Evolutionary conservation across 2,329 filamentous ascomycete genomes (phyloP), one percentile per base, ranked within the genome.

Genomic region (Fusarium marasasianum): DNA sequence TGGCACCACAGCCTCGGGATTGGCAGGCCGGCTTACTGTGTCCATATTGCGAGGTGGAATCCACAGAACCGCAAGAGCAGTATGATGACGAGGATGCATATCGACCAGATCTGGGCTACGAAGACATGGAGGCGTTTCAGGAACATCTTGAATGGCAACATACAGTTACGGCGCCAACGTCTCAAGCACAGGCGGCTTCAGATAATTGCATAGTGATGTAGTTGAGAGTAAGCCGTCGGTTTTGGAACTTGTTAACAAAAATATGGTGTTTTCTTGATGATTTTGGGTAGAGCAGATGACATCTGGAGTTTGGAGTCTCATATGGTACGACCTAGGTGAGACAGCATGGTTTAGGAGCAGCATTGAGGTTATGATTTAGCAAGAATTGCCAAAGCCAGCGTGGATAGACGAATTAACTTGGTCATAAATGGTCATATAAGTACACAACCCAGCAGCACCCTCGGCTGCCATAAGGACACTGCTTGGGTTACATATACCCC

Each of bases 131-230:
- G 22, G 82, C 82, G 22, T 86, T 90, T 43, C 86, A 86, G 78
- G 85, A 86, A 66, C 89, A 91, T 72, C 82, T 91, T 35, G 87
- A 87, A 73, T 91, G 89, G 89, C 83, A 85, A 70, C 89, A 91
- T 72, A 84, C 83, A 12, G 81, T 83, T 3, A 76, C 83, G 15
- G 80, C 82, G 41, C 78, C 84, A 61, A 83, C 84, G 13, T 76
- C 77, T 6, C 74, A 85, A 65, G 80, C 81, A 45, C 80, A 78
- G 17, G 64, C 79, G 17, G 70, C 80, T 38, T 54, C 83, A 40
- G 45, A 81, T 31, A 86, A 78, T 40, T 90, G 88, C 72, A 72
- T 66, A 50, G 73, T 88, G 50, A 88, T 88, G 86, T 88, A 81
- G 64, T 79, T 26, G 79, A 63, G 79, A 33, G 50, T 13, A 45